A percentile compares a stretch with the other conserved stretches of the same genome.
phyloP scores from a whole-genome alignment of 441 rosid genomes.

The Pelargonium australe region DNA sequence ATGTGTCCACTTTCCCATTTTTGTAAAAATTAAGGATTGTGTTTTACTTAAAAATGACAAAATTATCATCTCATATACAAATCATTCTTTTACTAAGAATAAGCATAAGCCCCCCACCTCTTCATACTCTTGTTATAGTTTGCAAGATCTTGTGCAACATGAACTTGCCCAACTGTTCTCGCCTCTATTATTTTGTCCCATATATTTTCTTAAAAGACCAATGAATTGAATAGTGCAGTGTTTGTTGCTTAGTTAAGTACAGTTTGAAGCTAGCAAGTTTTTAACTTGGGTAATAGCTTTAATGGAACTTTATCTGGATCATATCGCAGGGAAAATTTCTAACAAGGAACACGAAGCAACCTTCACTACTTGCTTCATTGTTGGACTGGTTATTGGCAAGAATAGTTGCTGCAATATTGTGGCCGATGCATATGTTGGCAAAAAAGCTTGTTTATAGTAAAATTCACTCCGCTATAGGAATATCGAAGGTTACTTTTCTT shows the following conservation, averaged over 20 bases:
- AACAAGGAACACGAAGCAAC: slow-evolving; percentile 51
- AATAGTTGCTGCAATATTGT: slow-evolving; percentile 47
- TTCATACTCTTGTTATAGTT: neutral
- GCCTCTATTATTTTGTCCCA: neutral
- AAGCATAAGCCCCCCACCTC: neutral
- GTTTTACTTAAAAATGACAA: neutral
- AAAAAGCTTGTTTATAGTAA: slow-evolving; percentile 57
- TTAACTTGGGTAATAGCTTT: neutral
- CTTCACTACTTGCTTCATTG: slow-evolving; percentile 44
- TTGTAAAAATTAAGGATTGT: too few relatives aligned
- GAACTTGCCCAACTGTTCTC: neutral
- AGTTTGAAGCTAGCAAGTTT: neutral
- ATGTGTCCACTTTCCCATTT: too few relatives aligned
- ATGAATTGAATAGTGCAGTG: neutral
- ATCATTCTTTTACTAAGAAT: too few relatives aligned
- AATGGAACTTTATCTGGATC: neutral
- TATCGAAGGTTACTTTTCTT: slow-evolving; percentile 51
- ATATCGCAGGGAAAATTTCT: slow-evolving; percentile 4
- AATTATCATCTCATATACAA: neutral
- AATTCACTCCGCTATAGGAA: slow-evolving; percentile 74
- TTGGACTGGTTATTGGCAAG: slow-evolving; percentile 68
- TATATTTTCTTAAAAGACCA: too few relatives aligned
- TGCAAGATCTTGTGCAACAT: neutral
- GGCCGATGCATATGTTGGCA: slow-evolving; percentile 77
- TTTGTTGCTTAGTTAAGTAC: neutral